phyloP scores from a whole-genome alignment of 345 rosid species.

The Odontarrhena argentea region DNA sequence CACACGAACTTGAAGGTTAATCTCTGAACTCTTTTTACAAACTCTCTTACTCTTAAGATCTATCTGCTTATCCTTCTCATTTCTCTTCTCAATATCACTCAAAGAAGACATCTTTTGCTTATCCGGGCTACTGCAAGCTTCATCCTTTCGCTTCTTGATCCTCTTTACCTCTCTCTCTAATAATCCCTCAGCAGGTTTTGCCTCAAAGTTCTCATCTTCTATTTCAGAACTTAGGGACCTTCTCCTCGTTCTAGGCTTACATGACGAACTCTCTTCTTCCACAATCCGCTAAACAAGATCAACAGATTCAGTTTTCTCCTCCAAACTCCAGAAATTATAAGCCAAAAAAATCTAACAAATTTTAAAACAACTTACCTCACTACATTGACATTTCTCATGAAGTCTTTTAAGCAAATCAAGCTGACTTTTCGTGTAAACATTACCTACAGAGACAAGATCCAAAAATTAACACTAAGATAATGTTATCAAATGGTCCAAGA shows the following conservation, averaged over 20 bases:
- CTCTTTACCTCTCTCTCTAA: constrained; percentile 39
- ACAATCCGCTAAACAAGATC: constrained; percentile 30
- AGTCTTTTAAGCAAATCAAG: constrained; percentile 43
- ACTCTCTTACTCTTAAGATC: constrained; percentile 36
- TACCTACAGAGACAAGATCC: constrained; percentile 39
- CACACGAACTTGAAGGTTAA: constrained; percentile 52
- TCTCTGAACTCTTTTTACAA: constrained; percentile 40
- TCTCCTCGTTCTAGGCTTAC: constrained; percentile 43
- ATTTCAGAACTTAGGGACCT: constrained; percentile 36
- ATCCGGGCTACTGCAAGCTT: constrained; percentile 3
- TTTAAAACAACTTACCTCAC: constrained; percentile 45
- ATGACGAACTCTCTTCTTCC: constrained; percentile 41
- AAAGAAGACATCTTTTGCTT: constrained; percentile 32
- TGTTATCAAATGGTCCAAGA: not conserved
- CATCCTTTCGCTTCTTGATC: constrained; percentile 30
- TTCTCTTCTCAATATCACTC: constrained; percentile 25
- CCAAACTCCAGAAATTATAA: not conserved
- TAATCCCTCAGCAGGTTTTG: constrained; percentile 38
- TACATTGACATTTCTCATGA: constrained; percentile 44
- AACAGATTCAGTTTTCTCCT: constrained; percentile 27
- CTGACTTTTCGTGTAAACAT: constrained; percentile 40
- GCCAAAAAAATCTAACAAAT: not conserved
- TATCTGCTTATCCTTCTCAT: constrained; percentile 32
- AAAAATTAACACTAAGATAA: not conserved
- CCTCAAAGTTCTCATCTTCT: constrained; percentile 41